A percentile compares a stretch with the other conserved stretches of the same genome.
Evolutionary conservation across 2,329 filamentous ascomycete genomes (phyloP).

Genomic region (Fonsecaea pugnacius): DNA sequence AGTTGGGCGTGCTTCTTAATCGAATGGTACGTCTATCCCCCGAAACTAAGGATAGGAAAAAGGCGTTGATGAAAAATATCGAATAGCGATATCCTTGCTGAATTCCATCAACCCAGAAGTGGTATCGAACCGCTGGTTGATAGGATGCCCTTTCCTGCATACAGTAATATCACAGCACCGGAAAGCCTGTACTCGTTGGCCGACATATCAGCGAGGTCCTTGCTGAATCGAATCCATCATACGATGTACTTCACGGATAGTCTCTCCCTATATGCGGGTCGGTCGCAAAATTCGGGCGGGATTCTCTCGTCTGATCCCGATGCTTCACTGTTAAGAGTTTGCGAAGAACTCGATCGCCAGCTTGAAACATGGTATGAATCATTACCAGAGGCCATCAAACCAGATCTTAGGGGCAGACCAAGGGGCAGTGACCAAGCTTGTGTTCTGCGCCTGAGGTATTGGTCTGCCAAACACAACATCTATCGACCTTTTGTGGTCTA

Average conservation of each 20-base stretch:
- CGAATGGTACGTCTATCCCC: slow-evolving; percentile 14
- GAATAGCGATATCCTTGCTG: slow-evolving; percentile 18
- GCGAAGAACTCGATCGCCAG: slow-evolving; percentile 15
- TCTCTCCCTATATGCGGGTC: slow-evolving; percentile 7
- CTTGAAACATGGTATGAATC: slow-evolving; percentile 17
- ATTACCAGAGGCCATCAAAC: slow-evolving; percentile 7
- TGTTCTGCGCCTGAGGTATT: slow-evolving; percentile 14
- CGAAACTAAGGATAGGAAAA: background rate
- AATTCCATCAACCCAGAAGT: slow-evolving; percentile 23
- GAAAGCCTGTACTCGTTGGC: slow-evolving; percentile 16
- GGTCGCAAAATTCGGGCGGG: background rate
- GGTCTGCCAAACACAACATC: slow-evolving; percentile 20
- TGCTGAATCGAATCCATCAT: slow-evolving; percentile 17
- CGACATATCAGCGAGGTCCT: slow-evolving; percentile 18
- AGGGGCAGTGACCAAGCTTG: slow-evolving; percentile 9
- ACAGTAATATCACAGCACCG: background rate
- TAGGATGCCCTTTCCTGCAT: slow-evolving; percentile 15
- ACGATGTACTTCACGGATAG: slow-evolving; percentile 16
- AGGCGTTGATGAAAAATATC: slow-evolving; percentile 1
- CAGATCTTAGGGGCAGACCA: slow-evolving; percentile 7
- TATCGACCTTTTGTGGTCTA: slow-evolving; percentile 16
- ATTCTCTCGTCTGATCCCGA: slow-evolving; percentile 6
- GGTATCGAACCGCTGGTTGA: slow-evolving; percentile 19
- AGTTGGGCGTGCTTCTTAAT: slow-evolving; percentile 18
- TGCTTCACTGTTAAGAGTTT: slow-evolving; percentile 10